A percentile compares a stretch with the other conserved stretches of the same genome.
These are phyloP conservation scores for Pythium aristosporum DNA, from an alignment of 352 stramenopile species.

Conservation along the genomic window DNA sequence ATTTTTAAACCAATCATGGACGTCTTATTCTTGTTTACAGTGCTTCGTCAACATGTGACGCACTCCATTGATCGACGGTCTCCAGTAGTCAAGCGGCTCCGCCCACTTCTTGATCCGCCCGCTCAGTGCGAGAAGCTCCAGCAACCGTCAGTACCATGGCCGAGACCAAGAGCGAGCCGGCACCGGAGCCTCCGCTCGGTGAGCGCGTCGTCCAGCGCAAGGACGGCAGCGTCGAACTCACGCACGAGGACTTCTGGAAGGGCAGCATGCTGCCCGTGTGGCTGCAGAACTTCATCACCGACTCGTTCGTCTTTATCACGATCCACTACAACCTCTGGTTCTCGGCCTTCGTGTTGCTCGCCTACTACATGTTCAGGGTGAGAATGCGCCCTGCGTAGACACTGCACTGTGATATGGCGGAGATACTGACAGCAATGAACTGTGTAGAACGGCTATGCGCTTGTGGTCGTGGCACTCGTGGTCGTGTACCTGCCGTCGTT, in stretches of 20 bases:
- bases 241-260: constrained; percentile 47
- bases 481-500: constrained; percentile 67
- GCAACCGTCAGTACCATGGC: background rate
- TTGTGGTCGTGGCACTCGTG: constrained; percentile 52
- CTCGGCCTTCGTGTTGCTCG: constrained; percentile 44
- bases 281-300: constrained; percentile 38
- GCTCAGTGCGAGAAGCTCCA: background rate
- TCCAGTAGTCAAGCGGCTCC: background rate
- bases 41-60: constrained; percentile 18
- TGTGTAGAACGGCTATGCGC: constrained; percentile 44
- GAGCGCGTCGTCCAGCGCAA: constrained; percentile 3
- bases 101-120: background rate
- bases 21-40: background rate
- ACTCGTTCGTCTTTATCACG: constrained; percentile 58
- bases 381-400: background rate
- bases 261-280: constrained; percentile 41
- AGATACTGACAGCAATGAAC: background rate
- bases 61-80: background rate
- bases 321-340: constrained; percentile 81
- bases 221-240: constrained; percentile 37
- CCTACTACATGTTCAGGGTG: constrained; percentile 66
- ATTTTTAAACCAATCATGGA: constrained; percentile 11
- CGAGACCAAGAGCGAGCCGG: constrained; percentile 2
- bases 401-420: background rate
- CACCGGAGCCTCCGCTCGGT: constrained; percentile 14